Evolutionary conservation across 257 asterid species (phyloP), one percentile per base, ranked within the genome.

Genomic region (Anisodus tanguticus): DNA sequence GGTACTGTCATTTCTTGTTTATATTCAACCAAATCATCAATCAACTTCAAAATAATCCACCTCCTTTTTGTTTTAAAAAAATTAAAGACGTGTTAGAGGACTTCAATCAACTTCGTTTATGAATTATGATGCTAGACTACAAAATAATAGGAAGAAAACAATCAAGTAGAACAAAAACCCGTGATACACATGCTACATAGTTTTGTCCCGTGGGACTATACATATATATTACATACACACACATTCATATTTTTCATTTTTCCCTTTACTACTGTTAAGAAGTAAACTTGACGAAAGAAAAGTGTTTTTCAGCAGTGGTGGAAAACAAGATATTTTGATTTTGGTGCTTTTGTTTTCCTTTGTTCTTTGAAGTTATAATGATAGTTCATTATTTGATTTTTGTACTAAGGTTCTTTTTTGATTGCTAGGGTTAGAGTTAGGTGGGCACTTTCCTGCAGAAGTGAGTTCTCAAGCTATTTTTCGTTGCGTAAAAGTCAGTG

Each of bases 401-500:
- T 16, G 79, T 41, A 72, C 41, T 72, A 35, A 57, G 55, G 13
- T 51, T 7, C 45, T 47, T n/a, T 9, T 8, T 41, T 19, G 64
- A 31, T 47, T 62, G 82, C 82, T 92, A 93, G 97, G 97, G 95
- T 92, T 92, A 87, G 94, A 90, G 71, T 84, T 91, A 83, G 93
- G 89, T 6, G 79, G 88, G 8, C 90, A 90, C 16, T 92, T 91
- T 72, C 97, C 97, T 16, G 87, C 96, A 3, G 97, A 93, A 84
- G 87, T 92, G 88, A 93, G 86, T 74, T 88, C 90, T 2, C 87
- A 90, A 45, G 97, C 97, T 9, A 89, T 92, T 1, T 93, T 93
- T 64, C 91, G 97, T 8, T 92, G 97, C 86, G 95, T 93, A 76
- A 90, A 88, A 87, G 94, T 91, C 86, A 91, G 91, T 74, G 88